A percentile compares a stretch with the other conserved stretches of the same genome.
phyloP scores from a whole-genome alignment of 2,329 filamentous ascomycete genomes.

The Knoxdaviesia proteae region DNA sequence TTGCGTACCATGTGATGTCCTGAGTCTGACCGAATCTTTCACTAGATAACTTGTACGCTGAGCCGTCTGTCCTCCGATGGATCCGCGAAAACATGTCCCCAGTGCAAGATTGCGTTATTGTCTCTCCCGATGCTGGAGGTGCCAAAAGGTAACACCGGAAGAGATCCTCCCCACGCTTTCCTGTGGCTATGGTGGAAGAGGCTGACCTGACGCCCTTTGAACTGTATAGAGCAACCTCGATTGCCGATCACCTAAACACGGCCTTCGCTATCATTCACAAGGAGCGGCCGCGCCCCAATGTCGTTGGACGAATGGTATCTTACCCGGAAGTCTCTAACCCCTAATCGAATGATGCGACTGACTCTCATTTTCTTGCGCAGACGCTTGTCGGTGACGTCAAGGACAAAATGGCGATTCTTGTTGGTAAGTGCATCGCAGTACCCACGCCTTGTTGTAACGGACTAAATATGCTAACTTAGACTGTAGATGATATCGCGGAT shows the following conservation, averaged over 20 bases:
- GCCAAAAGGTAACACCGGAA: slow-evolving; percentile 42
- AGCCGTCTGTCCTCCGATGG: slow-evolving; percentile 80
- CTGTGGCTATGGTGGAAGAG: slow-evolving; percentile 14
- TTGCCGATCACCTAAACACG: slow-evolving; percentile 77
- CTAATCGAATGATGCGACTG: neutral
- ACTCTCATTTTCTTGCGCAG: slow-evolving; percentile 19
- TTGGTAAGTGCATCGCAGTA: slow-evolving; percentile 15
- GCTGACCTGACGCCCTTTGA: neutral
- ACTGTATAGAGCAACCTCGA: slow-evolving; percentile 45
- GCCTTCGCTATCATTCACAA: slow-evolving; percentile 94
- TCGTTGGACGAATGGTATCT: slow-evolving; percentile 65
- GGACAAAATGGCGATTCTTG: slow-evolving; percentile 82
- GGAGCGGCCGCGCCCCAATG: slow-evolving; percentile 68
- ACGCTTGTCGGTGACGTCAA: slow-evolving; percentile 75
- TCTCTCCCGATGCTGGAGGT: slow-evolving; percentile 84
- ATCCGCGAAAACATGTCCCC: slow-evolving; percentile 62
- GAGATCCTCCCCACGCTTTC: slow-evolving; percentile 16
- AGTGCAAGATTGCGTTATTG: slow-evolving; percentile 72
- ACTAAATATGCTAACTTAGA: neutral
- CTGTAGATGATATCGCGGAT: slow-evolving; percentile 76
- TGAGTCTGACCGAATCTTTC: too few relatives aligned
- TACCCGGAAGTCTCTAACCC: neutral
- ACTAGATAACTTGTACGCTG: slow-evolving; percentile 62
- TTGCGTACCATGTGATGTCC: too few relatives aligned
- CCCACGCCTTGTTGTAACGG: neutral